Evolutionary conservation across 306 rosid genomes (phyloP).

Genomic region (Vigna radiata): DNA sequence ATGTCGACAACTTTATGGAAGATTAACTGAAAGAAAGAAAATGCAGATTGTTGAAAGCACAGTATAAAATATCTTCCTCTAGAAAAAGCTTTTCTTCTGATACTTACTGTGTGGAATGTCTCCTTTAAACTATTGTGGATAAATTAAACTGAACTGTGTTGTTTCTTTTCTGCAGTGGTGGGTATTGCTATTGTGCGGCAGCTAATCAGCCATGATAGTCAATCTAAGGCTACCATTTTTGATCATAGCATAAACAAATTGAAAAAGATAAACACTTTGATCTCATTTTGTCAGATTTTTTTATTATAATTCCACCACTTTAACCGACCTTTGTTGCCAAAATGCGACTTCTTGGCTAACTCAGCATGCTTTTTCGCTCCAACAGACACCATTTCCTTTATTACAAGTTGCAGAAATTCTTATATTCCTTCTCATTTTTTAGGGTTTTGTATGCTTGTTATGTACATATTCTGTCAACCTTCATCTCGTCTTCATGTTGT

Average conservation of each 20-base stretch:
- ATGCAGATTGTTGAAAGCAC: slow-evolving; percentile 26
- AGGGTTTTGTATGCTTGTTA: neutral
- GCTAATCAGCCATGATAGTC: slow-evolving; percentile 32
- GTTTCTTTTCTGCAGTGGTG: slow-evolving; percentile 18
- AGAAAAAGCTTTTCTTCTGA: neutral
- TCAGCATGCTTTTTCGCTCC: neutral
- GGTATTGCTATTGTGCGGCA: slow-evolving; percentile 26
- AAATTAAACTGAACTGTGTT: slow-evolving; percentile 2
- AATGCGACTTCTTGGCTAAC: neutral
- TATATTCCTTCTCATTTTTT: neutral
- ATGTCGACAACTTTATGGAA: slow-evolving; percentile 33
- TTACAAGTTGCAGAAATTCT: neutral
- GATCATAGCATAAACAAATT: neutral
- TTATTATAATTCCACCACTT: neutral
- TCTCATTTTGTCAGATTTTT: neutral
- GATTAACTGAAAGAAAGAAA: neutral
- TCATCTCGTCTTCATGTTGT: too few species aligned
- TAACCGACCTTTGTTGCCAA: neutral
- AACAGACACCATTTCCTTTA: neutral
- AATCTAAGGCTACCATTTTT: slow-evolving; percentile 13
- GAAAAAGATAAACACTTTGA: neutral
- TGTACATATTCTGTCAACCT: neutral
- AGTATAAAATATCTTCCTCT: neutral
- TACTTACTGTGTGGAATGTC: slow-evolving; percentile 8
- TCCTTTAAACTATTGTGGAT: slow-evolving; percentile 39